Evolutionary conservation across 148 eudicot genomes (phyloP), one percentile per base, ranked within the genome.

Genomic region (Dianthus caryophyllus): DNA sequence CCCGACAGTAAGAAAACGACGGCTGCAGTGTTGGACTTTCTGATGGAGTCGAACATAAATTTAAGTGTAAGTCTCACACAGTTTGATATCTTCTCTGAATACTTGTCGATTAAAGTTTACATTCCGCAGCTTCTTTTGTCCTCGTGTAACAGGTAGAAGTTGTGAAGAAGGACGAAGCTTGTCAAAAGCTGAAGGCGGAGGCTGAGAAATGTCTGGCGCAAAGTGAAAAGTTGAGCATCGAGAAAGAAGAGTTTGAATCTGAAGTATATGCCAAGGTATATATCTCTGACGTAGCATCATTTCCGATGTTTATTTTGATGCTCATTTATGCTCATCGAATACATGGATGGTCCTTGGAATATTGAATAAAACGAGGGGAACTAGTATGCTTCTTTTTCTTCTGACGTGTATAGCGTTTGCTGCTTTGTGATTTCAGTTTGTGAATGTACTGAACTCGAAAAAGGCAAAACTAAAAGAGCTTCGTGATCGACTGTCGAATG

Each of bases 401-500:
- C 18, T 38, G 25, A 13, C 20, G 15, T 63, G 66, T 27, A 36
- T 30, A n/a, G n/a, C n/a, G 10, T n/a, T 43, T 61, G 61, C 12
- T 48, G 41, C 20, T 33, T 31, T 68, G 5, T 74, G 61, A 18
- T 69, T 74, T 29, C 81, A 94, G 98, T 94, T 94, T 84, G 84
- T 94, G 66, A 78, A 77, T 31, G 84, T 94, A 27, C 66, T 94
- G 69, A 94, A 94, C 79, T 80, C 90, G 30, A 94, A 94, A 86
- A 94, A 94, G 77, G 85, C 90, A 70, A 94, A 88, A 75, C 84
- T 94, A 21, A 86, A 97, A 76, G 88, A 85, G 76, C 88, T 89
- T 72, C 88, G 90, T 22, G 85, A 84, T 71, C 76, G 62, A 70
- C 79, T 84, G 25, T 80, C 86, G 2, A 83, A 85, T 36, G 75